Base-by-base conservation (phyloP, 176 grass and related monocot genomes). In the Otatea glauca region DNA sequence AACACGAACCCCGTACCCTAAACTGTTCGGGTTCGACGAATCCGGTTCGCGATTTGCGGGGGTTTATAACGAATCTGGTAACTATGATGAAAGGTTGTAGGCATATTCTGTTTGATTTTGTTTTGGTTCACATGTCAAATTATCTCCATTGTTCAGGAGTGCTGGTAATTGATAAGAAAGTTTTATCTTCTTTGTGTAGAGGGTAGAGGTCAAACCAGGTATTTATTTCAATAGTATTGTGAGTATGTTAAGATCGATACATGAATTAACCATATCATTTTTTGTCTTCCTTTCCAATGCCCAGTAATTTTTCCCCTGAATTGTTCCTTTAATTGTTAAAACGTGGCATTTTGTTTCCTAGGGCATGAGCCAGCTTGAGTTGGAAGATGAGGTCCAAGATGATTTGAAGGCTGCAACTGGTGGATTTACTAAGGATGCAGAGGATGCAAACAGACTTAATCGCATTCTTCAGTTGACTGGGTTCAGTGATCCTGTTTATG, bases 311-410 rank as follows among this genome's bases (percentile, higher is more conserved):
- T 39, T 24, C 12, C 25, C 21, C 48, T 74, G 60, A 34, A 62
- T 68, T 76, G 32, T 18, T 23, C 35, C 44, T 62, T 45, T 38
- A 11, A 38, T 63, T 86, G 13, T 84, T 84, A 73, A 86, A 68
- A 5, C 2, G 20, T 89, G 7, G 5, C 21, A 20, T 71, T 90
- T 87, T 81, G 3, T n/a, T 85, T 83, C 45, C 35, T 50, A 92
- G 90, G 90, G 90, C 35, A 89, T 92, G 90, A 89, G 87, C 60
- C 87, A 92, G 35, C 83, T 89, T 77, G 90, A 92, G 68, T 74
- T 92, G 87, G 90, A 92, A 76, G 90, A 92, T 84, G 72, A 89
- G 50, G 87, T 89, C 50, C 87, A 89, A 72, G 90, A 92, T 81
- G 90, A 92, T 74, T 75, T 92, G 59, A 92, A 92, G 62, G 82